These are phyloP conservation scores for Pythium dissotocum DNA, from an alignment of 352 stramenopile genomes.

Conservation along the genomic window DNA sequence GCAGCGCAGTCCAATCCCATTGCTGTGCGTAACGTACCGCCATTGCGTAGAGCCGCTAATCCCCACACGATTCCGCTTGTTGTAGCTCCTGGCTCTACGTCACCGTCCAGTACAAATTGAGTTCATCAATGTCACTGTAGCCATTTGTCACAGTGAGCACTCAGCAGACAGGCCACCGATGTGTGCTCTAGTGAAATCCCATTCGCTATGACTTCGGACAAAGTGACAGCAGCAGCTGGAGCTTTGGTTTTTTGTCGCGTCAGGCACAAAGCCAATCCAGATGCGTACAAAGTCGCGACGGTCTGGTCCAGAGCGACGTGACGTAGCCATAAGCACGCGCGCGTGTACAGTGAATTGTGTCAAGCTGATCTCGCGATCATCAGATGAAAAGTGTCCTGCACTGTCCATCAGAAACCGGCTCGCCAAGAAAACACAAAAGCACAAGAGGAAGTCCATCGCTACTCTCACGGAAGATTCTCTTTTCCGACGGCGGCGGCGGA, in stretches of 20 bases:
- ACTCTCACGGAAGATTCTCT: background rate
- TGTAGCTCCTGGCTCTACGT: background rate
- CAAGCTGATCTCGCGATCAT: constrained; percentile 1
- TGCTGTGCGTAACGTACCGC: background rate
- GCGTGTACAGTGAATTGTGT: constrained; percentile 1
- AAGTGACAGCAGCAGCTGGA: background rate
- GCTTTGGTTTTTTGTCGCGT: background rate
- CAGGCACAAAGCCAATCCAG: background rate
- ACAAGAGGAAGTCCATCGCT: background rate
- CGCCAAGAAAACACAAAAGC: background rate
- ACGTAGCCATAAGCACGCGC: background rate
- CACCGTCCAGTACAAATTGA: background rate
- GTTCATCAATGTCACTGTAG: background rate
- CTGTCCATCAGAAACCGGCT: constrained; percentile 1
- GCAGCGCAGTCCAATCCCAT: background rate
- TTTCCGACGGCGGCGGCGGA: background rate
- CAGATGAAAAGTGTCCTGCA: constrained; percentile 5
- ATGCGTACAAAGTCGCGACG: background rate
- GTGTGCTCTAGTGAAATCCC: background rate
- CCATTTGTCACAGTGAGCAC: constrained; percentile 4
- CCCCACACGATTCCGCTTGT: background rate
- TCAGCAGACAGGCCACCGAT: background rate
- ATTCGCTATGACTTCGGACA: background rate
- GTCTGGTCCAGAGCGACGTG: background rate
- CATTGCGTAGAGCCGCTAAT: background rate